Evolutionary conservation across 768 basidiomycete species (phyloP), one percentile per base, ranked within the genome.

Genomic region (Mycena olivaceomarginata): DNA sequence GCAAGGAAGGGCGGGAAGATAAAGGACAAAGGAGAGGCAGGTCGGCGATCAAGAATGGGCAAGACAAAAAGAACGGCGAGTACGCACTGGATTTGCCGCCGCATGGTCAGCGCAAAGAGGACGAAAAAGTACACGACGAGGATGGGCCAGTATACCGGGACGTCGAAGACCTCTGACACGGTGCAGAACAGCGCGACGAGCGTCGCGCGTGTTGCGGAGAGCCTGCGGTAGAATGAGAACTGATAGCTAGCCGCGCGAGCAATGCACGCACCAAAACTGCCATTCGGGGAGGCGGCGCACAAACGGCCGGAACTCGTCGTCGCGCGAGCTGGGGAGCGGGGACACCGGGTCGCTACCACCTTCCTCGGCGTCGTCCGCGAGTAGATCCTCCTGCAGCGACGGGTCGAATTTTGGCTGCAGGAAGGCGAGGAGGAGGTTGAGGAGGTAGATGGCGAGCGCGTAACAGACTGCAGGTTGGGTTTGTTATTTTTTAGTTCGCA

Each of bases 61-160:
- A 40, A 40, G n/a, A 12, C 57, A 48, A 62, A 82, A 53, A 72
- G 67, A 45, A 64, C 25, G 9, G 51, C n/a, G 2, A 48, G 51
- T 53, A 53, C 56, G 82, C 84, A 98, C 97, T 97, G 96, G 79
- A 99, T 97, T 86, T 99, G 97, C 77, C 97, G 89, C 77, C 97
- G 92, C 97, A 99, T 98, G 5, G 98, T 99, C 80, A 99, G 88
- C 25, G 96, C 92, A 83, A 99, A 99, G 70, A 99, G 91, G 57
- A 97, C 94, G 85, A 95, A 95, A 90, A 99, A 99, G 88, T 99
- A 99, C 74, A 99, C 89, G 81, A 99, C 93, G 70, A 99, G 92
- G 85, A 99, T 99, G 10, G 98, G 98, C 98, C 98, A 99, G 88
- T 98, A 99, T 31, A 99, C 98, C 9, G 98, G 98, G 25, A 99